phyloP scores from a whole-genome alignment of 2,329 filamentous ascomycete genomes.

The Fusarium stilboides region DNA sequence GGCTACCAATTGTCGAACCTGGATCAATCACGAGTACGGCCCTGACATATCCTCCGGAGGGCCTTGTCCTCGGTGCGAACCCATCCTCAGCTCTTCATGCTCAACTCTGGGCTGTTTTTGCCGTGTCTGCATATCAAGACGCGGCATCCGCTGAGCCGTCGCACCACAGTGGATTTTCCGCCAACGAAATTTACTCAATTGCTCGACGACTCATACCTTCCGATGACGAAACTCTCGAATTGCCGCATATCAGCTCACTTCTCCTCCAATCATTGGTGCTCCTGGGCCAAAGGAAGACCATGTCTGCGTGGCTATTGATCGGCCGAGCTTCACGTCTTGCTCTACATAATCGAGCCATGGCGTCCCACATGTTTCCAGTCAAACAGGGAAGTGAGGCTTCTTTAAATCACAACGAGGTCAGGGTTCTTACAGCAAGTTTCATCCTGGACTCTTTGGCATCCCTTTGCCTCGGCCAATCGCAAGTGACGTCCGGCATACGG shows the following conservation, averaged over 20 bases:
- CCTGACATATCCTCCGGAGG: conserved; percentile 59
- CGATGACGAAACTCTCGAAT: conserved; percentile 64
- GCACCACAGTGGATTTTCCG: conserved; percentile 7
- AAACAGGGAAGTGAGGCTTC: conserved; percentile 32
- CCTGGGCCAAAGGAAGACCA: conserved; percentile 70
- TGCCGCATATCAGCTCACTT: conserved; percentile 57
- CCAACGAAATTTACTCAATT: conserved; percentile 63
- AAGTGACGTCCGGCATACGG: conserved; percentile 42
- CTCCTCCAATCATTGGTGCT: conserved; percentile 74
- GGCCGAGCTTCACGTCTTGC: conserved; percentile 71
- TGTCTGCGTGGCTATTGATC: conserved; percentile 74
- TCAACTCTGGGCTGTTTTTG: conserved; percentile 72
- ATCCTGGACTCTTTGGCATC: conserved; percentile 73
- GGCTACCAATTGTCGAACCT: conserved; percentile 82
- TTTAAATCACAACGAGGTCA: conserved; percentile 32
- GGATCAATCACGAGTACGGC: conserved; percentile 69
- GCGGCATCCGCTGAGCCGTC: conserved; percentile 44
- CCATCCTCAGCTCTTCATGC: conserved; percentile 62
- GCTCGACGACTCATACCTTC: conserved; percentile 65
- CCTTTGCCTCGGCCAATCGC: conserved; percentile 61
- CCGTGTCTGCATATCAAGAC: conserved; percentile 71
- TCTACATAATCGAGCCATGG: conserved; percentile 48
- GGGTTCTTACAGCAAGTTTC: conserved; percentile 68
- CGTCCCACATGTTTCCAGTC: conserved; percentile 41
- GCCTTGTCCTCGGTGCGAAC: conserved; percentile 48